Conservation (phyloP, 305 asterid genomes). For the Salvia sclarea region DNA sequence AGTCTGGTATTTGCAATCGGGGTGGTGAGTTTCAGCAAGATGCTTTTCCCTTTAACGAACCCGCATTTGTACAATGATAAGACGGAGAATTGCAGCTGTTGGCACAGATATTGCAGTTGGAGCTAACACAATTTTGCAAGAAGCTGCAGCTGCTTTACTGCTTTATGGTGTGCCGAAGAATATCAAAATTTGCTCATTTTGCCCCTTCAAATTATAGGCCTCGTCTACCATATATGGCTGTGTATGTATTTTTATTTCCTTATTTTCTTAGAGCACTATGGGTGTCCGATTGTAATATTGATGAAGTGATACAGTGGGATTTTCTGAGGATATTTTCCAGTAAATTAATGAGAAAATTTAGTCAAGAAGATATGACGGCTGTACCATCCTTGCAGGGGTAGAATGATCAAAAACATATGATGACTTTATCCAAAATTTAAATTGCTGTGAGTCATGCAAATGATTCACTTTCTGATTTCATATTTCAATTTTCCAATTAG, state of each 20-base stretch:
- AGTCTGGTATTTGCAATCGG: conserved; percentile 57
- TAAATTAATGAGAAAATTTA: conserved; percentile 13
- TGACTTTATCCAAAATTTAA: conserved; percentile 27
- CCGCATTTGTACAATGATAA: conserved; percentile 57
- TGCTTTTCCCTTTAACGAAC: conserved; percentile 71
- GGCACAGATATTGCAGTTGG: conserved; percentile 83
- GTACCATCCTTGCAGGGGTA: conserved; percentile 38
- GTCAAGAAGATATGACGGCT: conserved; percentile 47
- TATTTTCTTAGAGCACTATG: conserved; percentile 12
- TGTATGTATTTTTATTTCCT: not conserved
- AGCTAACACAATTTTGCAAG: conserved; percentile 35
- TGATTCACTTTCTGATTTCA: conserved; percentile 36
- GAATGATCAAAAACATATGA: conserved; percentile 42
- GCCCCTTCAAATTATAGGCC: not conserved
- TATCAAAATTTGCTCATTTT: not conserved
- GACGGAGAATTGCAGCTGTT: conserved; percentile 66
- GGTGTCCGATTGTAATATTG: not conserved
- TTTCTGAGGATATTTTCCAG: conserved; percentile 1
- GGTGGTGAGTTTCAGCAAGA: conserved; percentile 59
- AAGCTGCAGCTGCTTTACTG: not conserved
- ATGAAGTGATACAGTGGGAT: not conserved
- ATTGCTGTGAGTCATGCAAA: conserved; percentile 26
- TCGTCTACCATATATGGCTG: not conserved
- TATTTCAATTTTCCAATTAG: conserved; percentile 35
- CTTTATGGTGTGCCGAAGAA: not conserved